Conservation (phyloP, 345 rosid species). For the Salix suchowensis region DNA sequence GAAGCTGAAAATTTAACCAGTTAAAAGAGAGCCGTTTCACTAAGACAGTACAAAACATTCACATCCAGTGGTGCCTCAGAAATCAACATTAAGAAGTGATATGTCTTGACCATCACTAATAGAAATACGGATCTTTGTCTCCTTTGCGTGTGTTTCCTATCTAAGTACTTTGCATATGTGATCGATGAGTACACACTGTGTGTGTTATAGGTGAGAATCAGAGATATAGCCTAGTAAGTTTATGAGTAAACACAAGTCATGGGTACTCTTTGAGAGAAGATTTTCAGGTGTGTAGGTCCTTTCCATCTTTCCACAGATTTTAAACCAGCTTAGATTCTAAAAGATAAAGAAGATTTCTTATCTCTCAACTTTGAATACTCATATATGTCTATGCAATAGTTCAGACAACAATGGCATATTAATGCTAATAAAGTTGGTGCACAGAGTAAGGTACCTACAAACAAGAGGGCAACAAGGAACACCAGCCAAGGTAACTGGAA, state of each 20-base stretch:
- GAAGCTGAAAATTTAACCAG: background rate
- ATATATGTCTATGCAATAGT: background rate
- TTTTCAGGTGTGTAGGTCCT: background rate
- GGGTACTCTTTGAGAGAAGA: background rate
- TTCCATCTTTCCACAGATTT: background rate
- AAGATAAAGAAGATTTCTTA: background rate
- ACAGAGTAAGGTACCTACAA: slow-evolving; percentile 90
- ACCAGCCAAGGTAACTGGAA: slow-evolving; percentile 82
- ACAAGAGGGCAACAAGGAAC: slow-evolving; percentile 68
- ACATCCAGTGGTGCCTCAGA: background rate
- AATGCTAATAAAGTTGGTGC: slow-evolving; percentile 16
- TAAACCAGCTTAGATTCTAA: background rate
- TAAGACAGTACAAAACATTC: background rate
- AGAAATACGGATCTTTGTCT: background rate
- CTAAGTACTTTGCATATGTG: background rate
- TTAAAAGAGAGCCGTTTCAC: background rate
- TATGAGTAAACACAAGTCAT: background rate
- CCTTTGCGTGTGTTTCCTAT: background rate
- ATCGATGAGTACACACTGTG: background rate
- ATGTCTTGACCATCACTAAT: background rate
- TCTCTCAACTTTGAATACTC: background rate
- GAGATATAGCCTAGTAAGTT: background rate
- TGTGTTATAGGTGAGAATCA: background rate
- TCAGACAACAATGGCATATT: background rate
- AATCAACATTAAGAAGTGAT: background rate